Evolutionary conservation across 2,329 filamentous ascomycete species (phyloP).

Genomic region (Cercospora citrullina): DNA sequence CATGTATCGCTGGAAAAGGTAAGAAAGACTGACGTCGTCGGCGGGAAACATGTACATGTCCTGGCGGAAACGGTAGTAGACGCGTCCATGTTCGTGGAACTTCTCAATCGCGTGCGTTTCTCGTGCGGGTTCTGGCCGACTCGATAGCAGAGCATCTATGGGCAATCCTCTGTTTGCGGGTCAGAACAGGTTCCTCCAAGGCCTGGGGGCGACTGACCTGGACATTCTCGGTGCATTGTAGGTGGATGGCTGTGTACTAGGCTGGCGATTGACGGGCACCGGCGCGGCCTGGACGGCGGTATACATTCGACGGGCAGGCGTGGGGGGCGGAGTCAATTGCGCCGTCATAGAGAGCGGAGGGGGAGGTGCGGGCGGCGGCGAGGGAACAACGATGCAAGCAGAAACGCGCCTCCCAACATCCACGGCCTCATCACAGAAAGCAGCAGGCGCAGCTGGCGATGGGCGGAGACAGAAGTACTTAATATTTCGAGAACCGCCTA

Average conservation of each 20-base stretch:
- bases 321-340: constrained; percentile 8
- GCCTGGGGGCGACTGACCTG: constrained; percentile 18
- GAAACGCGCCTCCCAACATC: constrained; percentile 25
- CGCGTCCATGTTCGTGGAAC: constrained; percentile 24
- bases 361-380: background rate
- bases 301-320: constrained; percentile 23
- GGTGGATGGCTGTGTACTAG: constrained; percentile 13
- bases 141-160: constrained; percentile 27
- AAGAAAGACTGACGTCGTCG: constrained; percentile 25
- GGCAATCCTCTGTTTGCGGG: constrained; percentile 18
- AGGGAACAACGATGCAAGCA: constrained; percentile 17
- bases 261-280: constrained; percentile 15
- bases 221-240: constrained; percentile 23
- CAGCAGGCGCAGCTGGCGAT: background rate
- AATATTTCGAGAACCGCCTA: constrained; percentile 6
- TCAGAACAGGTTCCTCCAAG: background rate
- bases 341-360: constrained; percentile 1
- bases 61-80: constrained; percentile 26
- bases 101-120: constrained; percentile 16
- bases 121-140: constrained; percentile 17
- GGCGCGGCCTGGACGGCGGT: constrained; percentile 22
- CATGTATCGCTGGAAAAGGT: background rate
- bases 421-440: constrained; percentile 12
- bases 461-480: constrained; percentile 2
- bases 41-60: constrained; percentile 29